Base-by-base conservation (phyloP, 805 yeast genomes). In the Scheffersomyces lignosus region DNA sequence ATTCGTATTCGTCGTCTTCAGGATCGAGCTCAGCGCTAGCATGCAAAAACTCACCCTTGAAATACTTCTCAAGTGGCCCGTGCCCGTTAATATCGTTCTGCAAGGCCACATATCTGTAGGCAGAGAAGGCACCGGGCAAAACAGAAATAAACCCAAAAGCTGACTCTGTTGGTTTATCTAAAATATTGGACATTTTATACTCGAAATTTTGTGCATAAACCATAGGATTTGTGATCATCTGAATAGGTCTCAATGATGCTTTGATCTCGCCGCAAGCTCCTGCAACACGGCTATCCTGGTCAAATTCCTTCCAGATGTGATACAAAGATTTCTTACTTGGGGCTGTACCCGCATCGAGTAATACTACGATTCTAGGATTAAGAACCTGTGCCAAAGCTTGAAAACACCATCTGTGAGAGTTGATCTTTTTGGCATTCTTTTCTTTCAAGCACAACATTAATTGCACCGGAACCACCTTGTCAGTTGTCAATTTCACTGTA, bases 181-280 rank as follows among this genome's bases (percentile, higher is more conserved):
- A 70, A 43, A 91, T 87, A 58, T 91, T 93, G 4, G 96, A 88
- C 70, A 89, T 90, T 61, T 93, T 93, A 61, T 93, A 93, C 59
- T 91, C 99, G 60, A 93, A 91, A 62, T 91, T 91, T 60, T 93
- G 98, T 0, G 97, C 95, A 2, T 97, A 96, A 8, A 91, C 91
- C 38, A 91, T 63, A 5, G 99, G 98, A 56, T 91, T 91, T 12
- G 81, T 45, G 29, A 91, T 65, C 27, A 73, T 54, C 38, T 48
- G 54, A 7, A 7, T 20, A 7, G 24, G 7, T 17, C 52, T 51
- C 37, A 90, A 66, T 60, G 83, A 81, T 0, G 93, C 95, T 46
- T 80, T 83, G 62, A 93, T 91, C 57, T 93, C 98, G 37, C 99
- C 99, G 77, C 99, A 91, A 1, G 97, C 95, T 26, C 99, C 99